Percentiles rank a stretch among this genome's conserved stretches.
These are phyloP conservation scores for Fusarium annulatum DNA, from an alignment of 2,329 filamentous ascomycete genomes.

Conservation along the genomic window DNA sequence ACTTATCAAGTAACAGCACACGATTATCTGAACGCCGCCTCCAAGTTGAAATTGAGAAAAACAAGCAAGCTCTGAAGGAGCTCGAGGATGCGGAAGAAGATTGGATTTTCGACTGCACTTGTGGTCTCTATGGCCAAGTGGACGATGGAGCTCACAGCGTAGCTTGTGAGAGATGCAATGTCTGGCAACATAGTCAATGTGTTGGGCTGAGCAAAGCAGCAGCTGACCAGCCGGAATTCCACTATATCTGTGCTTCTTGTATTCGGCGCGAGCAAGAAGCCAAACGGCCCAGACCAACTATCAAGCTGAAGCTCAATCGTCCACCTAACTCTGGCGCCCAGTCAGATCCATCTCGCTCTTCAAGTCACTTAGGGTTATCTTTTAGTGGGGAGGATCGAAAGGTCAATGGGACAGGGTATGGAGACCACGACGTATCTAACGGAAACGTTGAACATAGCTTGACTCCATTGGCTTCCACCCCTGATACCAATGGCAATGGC, in stretches of 20 bases:
- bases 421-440: conserved; percentile 8
- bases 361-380: background rate
- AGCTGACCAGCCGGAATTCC: conserved; percentile 86
- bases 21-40: conserved; percentile 82
- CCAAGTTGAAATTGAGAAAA: conserved; percentile 84
- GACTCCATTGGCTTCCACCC: conserved; percentile 19
- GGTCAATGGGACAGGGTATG: background rate
- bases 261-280: conserved; percentile 73
- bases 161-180: conserved; percentile 91
- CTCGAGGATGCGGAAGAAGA: conserved; percentile 80
- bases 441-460: conserved; percentile 22
- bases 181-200: conserved; percentile 98
- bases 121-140: conserved; percentile 89
- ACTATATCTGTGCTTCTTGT: conserved; percentile 86
- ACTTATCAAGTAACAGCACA: conserved; percentile 62
- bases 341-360: conserved; percentile 15
- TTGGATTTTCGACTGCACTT: conserved; percentile 96
- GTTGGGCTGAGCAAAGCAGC: conserved; percentile 81
- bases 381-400: background rate
- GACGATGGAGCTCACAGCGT: conserved; percentile 96
- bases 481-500: conserved; percentile 27
- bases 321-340: conserved; percentile 24
- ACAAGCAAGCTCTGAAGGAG: conserved; percentile 78
- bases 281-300: conserved; percentile 63
- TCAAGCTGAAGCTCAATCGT: conserved; percentile 63